phyloP scores from a whole-genome alignment of 495 filamentous ascomycete species.

The Neurospora sp. region DNA sequence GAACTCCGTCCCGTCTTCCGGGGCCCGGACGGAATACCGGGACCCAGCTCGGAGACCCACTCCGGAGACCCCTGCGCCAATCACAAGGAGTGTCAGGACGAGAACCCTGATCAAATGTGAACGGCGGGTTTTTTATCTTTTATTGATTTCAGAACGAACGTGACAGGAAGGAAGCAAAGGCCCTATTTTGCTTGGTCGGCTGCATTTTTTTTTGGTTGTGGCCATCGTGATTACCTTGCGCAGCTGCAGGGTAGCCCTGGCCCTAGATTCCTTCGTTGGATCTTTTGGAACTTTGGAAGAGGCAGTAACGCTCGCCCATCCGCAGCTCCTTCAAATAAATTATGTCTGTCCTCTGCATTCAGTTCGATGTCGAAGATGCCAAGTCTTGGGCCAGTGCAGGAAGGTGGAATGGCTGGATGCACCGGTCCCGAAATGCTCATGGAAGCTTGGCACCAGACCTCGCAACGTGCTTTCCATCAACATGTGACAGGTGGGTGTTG shows the following conservation, averaged over 20 bases:
- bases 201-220: too few relatives aligned
- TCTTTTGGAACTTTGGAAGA: neutral
- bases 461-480: neutral
- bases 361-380: neutral
- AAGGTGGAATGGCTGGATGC: neutral
- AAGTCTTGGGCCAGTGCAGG: neutral
- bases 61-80: neutral
- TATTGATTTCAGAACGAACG: too few relatives aligned
- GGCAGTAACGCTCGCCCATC: neutral
- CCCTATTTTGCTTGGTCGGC: too few relatives aligned
- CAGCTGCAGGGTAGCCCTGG: too few relatives aligned
- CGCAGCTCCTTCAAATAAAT: neutral
- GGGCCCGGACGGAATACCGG: neutral
- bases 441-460: neutral
- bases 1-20: neutral
- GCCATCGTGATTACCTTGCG: too few relatives aligned
- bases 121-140: neutral
- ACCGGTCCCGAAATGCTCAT: neutral
- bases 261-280: neutral
- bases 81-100: neutral
- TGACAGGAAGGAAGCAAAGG: too few relatives aligned
- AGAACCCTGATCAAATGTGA: neutral
- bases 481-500: neutral
- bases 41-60: neutral
- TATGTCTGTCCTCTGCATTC: neutral